phyloP scores from a whole-genome alignment of 1,139 yeast genomes.

The Sugiyamaella japonica region DNA sequence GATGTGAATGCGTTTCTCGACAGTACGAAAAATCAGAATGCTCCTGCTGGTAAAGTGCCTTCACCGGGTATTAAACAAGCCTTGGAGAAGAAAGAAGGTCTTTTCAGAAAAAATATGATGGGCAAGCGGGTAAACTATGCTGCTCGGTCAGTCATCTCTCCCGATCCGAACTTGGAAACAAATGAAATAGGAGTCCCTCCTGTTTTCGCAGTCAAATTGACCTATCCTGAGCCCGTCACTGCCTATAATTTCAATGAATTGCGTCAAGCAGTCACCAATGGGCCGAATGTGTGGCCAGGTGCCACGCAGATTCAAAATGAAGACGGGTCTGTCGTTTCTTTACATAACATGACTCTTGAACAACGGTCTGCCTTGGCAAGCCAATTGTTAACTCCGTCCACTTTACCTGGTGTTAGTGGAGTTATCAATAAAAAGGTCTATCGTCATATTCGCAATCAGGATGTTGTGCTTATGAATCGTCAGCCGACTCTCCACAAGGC shows the following conservation, averaged over 20 bases:
- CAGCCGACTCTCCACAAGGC: slow-evolving; percentile 99
- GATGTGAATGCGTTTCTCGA: slow-evolving; percentile 94
- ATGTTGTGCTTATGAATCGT: slow-evolving; percentile 96
- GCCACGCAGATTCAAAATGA: slow-evolving; percentile 95
- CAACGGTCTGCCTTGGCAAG: slow-evolving; percentile 96
- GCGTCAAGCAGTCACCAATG: slow-evolving; percentile 93
- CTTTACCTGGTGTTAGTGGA: slow-evolving; percentile 45
- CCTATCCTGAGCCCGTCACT: slow-evolving; percentile 99
- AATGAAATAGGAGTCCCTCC: slow-evolving; percentile 99
- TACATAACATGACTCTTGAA: slow-evolving; percentile 86
- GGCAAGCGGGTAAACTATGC: slow-evolving; percentile 99
- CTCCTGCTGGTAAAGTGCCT: slow-evolving; percentile 64
- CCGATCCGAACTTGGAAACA: slow-evolving; percentile 97
- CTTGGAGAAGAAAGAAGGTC: slow-evolving; percentile 96
- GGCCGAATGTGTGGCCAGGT: slow-evolving; percentile 99
- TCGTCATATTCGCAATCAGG: slow-evolving; percentile 92
- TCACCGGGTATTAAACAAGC: slow-evolving; percentile 97
- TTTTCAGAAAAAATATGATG: slow-evolving; percentile 99
- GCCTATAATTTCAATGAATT: slow-evolving; percentile 84
- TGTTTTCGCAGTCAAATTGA: slow-evolving; percentile 90
- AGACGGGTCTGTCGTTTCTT: slow-evolving; percentile 83
- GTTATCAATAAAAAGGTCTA: slow-evolving; percentile 87
- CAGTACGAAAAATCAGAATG: slow-evolving; percentile 79
- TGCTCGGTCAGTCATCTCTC: slow-evolving; percentile 98
- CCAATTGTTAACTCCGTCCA: slow-evolving; percentile 85